A percentile compares a stretch with the other conserved stretches of the same genome.
Conservation (phyloP, 139 green algal genomes). For the Haematococcus sp. region DNA sequence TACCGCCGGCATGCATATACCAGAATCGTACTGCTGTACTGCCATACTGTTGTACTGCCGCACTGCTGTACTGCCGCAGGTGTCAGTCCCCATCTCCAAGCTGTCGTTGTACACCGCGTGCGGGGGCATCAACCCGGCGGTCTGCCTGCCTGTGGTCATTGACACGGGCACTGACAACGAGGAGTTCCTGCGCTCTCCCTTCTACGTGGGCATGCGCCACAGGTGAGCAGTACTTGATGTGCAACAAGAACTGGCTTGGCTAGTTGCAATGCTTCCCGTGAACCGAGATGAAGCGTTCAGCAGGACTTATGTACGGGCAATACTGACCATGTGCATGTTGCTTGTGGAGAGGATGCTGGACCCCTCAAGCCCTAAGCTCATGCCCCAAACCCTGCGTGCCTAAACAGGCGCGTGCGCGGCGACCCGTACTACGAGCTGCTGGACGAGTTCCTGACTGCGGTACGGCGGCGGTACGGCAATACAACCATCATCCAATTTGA, state of each 20-base stretch:
- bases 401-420: slow-evolving; percentile 48
- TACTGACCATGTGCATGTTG: no score
- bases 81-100: slow-evolving; percentile 33
- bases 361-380: no score
- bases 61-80: no score
- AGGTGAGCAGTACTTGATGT: slow-evolving; percentile 8
- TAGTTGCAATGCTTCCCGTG: no score
- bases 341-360: no score
- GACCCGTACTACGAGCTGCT: slow-evolving; percentile 81
- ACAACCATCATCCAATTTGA: slow-evolving; percentile 78
- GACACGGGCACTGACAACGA: slow-evolving; percentile 73
- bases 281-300: no score
- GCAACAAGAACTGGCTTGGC: no score
- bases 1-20: no score
- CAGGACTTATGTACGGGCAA: no score
- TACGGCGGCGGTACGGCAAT: slow-evolving; percentile 72
- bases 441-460: slow-evolving; percentile 79
- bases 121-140: slow-evolving; percentile 71
- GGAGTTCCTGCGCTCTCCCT: slow-evolving; percentile 55
- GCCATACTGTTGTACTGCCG: no score
- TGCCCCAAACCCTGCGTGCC: no score
- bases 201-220: slow-evolving; percentile 63
- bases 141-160: slow-evolving; percentile 76
- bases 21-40: no score
- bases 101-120: slow-evolving; percentile 69